phyloP scores from a whole-genome alignment of 2,329 filamentous ascomycete genomes.

The Sclerotinia subarctica region DNA sequence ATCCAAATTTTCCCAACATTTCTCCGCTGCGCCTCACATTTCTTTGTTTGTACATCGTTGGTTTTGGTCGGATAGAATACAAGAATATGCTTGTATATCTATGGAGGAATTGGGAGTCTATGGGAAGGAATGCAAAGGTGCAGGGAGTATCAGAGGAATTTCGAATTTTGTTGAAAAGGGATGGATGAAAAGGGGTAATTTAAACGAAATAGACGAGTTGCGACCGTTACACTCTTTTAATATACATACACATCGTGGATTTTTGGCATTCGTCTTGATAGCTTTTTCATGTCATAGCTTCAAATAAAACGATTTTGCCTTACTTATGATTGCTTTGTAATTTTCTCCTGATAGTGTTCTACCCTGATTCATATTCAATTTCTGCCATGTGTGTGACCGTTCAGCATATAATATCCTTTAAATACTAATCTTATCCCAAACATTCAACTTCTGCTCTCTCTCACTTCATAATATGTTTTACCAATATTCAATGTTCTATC shows the following conservation, averaged over 20 bases:
- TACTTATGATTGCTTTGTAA: too few relatives aligned
- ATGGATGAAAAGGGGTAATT: too few relatives aligned
- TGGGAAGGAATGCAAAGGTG: not conserved
- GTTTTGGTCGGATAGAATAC: not conserved
- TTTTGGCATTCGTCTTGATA: not conserved
- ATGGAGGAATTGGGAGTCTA: not conserved
- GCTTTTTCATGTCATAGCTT: not conserved
- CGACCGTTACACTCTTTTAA: not conserved
- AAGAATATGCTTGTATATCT: too few relatives aligned
- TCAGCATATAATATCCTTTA: not conserved
- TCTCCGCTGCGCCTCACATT: not conserved
- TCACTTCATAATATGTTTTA: accelerated
- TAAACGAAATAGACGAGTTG: not conserved
- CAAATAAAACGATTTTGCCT: not conserved
- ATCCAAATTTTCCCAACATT: not conserved
- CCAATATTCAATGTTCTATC: not conserved
- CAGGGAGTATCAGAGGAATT: too few relatives aligned
- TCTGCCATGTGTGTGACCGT: not conserved
- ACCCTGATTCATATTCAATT: not conserved
- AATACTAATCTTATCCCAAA: too few relatives aligned
- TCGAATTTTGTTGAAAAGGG: not conserved
- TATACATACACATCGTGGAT: not conserved
- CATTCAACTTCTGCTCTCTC: not conserved
- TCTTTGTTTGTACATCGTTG: not conserved
- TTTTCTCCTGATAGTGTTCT: not conserved